Percentiles rank a stretch among this genome's conserved stretches.
These are phyloP conservation scores for Globisporangium middletonii DNA, from an alignment of 352 stramenopile genomes.

Conservation along the genomic window DNA sequence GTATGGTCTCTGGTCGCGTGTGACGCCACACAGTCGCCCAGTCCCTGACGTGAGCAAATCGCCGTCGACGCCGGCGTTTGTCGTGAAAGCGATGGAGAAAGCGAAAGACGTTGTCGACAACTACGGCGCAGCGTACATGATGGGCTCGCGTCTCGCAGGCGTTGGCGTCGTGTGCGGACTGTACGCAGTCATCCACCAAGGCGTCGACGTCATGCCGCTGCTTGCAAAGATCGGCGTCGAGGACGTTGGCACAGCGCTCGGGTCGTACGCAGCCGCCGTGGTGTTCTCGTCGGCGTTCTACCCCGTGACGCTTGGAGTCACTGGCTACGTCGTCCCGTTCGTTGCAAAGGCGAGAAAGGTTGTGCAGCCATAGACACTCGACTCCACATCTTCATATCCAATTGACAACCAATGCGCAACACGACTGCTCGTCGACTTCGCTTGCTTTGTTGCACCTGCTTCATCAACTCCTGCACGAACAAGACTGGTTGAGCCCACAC, in stretches of 20 bases:
- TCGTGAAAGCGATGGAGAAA: slow-evolving; percentile 63
- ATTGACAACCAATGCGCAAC: no score
- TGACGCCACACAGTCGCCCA: slow-evolving; percentile 15
- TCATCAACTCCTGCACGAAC: no score
- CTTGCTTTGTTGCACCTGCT: no score
- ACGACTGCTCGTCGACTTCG: no score
- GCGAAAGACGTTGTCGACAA: slow-evolving; percentile 75
- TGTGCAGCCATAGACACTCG: slow-evolving; percentile 30
- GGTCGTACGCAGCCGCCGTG: slow-evolving; percentile 72
- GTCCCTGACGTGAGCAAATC: slow-evolving; percentile 8
- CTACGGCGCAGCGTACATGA: slow-evolving; percentile 87
- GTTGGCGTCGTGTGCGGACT: slow-evolving; percentile 67
- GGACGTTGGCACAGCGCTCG: slow-evolving; percentile 60
- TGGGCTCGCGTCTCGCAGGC: slow-evolving; percentile 75
- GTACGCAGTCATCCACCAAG: slow-evolving; percentile 76
- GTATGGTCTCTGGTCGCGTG: slow-evolving; percentile 1
- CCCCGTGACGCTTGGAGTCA: slow-evolving; percentile 68
- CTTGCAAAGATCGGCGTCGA: slow-evolving; percentile 66
- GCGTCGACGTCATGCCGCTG: slow-evolving; percentile 76
- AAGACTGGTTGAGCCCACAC: no score
- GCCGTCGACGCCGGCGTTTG: slow-evolving; percentile 23
- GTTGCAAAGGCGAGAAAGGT: slow-evolving; percentile 54
- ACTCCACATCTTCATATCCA: background rate
- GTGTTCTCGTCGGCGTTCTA: slow-evolving; percentile 78
- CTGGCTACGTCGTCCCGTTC: slow-evolving; percentile 65